Evolutionary conservation across 768 basidiomycete genomes (phyloP), one percentile per base, ranked within the genome.

Genomic region (Antrodiella citrinella): DNA sequence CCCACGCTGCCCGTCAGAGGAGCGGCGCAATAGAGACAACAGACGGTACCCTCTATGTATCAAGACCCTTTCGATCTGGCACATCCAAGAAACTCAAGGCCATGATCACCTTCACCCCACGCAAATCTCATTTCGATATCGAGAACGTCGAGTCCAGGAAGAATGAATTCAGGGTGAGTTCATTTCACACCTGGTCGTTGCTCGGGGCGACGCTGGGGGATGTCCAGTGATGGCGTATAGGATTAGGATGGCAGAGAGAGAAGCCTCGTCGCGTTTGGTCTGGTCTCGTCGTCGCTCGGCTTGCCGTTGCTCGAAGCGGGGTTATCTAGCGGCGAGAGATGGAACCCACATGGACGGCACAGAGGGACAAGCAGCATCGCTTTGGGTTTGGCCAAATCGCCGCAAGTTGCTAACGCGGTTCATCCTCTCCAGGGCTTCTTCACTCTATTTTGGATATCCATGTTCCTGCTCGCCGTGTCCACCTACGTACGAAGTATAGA

Each of bases 401-500:
- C 20, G 39, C 9, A 43, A 21, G n/a, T n/a, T 21, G 19, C 22
- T 38, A 10, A 38, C 10, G 35, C 18, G 35, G n/a, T 48, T 0
- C 39, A 26, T 45, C n/a, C 11, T 4, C 19, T 47, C 26, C 58
- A 88, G 84, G 95, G 95, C 1, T 98, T 98, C 72, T 97, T 92
- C 67, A 81, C 87, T 3, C 76, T 98, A 45, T 98, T 98, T 70
- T 98, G 96, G 83, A 81, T 89, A 49, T 84, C 84, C 19, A 79
- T 94, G 56, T 92, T 89, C 59, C 76, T 95, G 45, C 82, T 91
- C 61, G 78, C 84, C 10, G 63, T 92, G 38, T 76, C 84, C 57
- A 88, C 87, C 3, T 91, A 89, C 66, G 71, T 91, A 47, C 76
- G 74, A 46, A 82, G 83, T 62, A 81, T 86, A 55, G 85, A 92